Evolutionary conservation across 2,329 filamentous ascomycete genomes (phyloP), one percentile per base, ranked within the genome.

Genomic region (Cordyceps fumosorosea): DNA sequence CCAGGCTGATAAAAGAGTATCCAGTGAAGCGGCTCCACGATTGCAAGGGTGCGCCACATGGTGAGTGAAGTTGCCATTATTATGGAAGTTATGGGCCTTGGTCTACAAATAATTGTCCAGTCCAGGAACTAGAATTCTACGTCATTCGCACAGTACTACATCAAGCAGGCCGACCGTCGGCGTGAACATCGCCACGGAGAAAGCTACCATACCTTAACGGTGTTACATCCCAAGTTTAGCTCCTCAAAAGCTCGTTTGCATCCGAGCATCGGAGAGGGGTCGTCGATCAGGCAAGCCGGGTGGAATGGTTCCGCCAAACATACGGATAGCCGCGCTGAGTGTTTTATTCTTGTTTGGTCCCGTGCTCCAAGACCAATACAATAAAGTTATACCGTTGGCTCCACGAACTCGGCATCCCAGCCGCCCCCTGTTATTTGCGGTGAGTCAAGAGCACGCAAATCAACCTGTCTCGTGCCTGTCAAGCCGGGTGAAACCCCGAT

Each of bases 211-310:
- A 22, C 6, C 22, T n/a, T 55, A 22, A 55, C 52, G 16, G 22
- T 10, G 3, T 11, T 26, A 18, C 4, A n/a, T 11, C 18, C 20
- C 32, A 26, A 3, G 8, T n/a, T n/a, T 44, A 3, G 22, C 22
- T 26, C 22, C 6, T 22, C 11, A 22, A 8, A 6, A 26, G 20
- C 37, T 34, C 12, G 26, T 22, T 47, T 57, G 29, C 55, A 24
- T 57, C 44, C 55, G 55, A 47, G 24, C n/a, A 48, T 48, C 55
- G 55, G 55, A 57, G 26, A 29, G 52, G 52, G n/a, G n/a, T n/a
- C n/a, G 52, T 11, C 26, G 10, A 37, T 56, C 55, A 57, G 55
- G n/a, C 55, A 44, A 57, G 55, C 3, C 55, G 42, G 42, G n/a
- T 47, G 55, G 42, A 48, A 48, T 24, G n/a, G n/a, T 48, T 48